Evolutionary conservation across 106 monocot genomes (phyloP), one percentile per base, ranked within the genome.

Genomic region (Hemerocallis citrina): DNA sequence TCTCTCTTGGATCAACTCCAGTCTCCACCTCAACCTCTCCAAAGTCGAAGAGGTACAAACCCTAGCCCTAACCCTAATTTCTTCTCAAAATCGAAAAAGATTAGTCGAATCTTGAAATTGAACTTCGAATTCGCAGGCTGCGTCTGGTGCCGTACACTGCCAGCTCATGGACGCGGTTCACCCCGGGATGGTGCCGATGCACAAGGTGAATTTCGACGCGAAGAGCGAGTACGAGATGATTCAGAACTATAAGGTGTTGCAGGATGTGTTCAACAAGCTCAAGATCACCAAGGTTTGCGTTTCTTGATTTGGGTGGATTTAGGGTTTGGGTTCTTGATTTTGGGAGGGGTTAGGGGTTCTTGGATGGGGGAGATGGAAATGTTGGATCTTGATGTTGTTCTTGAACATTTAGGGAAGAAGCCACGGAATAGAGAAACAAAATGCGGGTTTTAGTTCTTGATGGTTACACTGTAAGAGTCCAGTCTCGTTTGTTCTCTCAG

Each of bases 221-320:
- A 94, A 94, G 80, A 86, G 48, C 29, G 94, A 94, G 59, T 94
- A 94, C 61, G 89, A 94, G 40, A 94, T 94, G 94, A 94, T 94
- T 48, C 94, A 94, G 76, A 94, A 94, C 72, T 94, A 94, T 77
- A 94, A 94, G 77, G 89, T 94, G 17, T 83, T 94, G 16, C 94
- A 94, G 82, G 94, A 94, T 31, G 94, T 94, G 20, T 94, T 94
- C 62, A 94, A 89, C 73, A 94, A 89, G 83, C 85, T 94, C 43
- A 94, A 94, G 80, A 85, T 94, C 77, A 83, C 66, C 59, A 94
- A 94, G 94, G 94, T 89, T 27, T 3, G n/a, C n/a, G n/a, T n/a
- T n/a, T n/a, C n/a, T n/a, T n/a, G n/a, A n/a, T n/a, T n/a, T n/a
- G n/a, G n/a, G n/a, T n/a, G n/a, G n/a, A n/a, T n/a, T n/a, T n/a